Evolutionary conservation across 331 rosid species (phyloP), one percentile per base, ranked within the genome.

Genomic region (Cydonia oblonga): DNA sequence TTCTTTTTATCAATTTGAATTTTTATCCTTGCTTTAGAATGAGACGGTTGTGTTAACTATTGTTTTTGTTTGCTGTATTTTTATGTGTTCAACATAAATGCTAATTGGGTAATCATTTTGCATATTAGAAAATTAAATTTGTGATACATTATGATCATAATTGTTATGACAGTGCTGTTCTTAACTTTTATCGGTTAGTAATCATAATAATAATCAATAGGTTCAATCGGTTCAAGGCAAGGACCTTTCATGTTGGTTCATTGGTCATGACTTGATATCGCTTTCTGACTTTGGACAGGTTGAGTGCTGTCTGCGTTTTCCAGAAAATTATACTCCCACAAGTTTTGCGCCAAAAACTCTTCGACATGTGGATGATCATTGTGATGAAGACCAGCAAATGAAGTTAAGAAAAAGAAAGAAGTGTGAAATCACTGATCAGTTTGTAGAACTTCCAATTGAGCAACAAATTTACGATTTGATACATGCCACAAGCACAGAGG

Each of bases 381-480:
- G 61, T 80, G 81, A 65, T 58, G 77, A 85, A 75, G 89, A 86
- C 49, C 80, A 77, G 66, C 81, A 66, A 44, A 73, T 82, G 75
- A 86, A 81, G 76, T 81, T 79, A 23, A 87, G 84, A 73, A 88
- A 80, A 81, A 76, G 84, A 69, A 89, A 80, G 82, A 76, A 75
- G 76, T 72, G 75, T 75, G 84, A 85, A 77, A 71, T 82, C 80
- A 80, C 75, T 20, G 88, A 88, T 71, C 99, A 89, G 78, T 86
- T 88, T 57, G 89, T 90, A 52, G 99, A 95, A 75, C 96, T 95
- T 69, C 96, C 96, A 1, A 68, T 91, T 58, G 96, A 95, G 80
- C 87, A 83, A 76, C 96, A 89, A 82, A 87, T 95, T 64, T 85
- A 85, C 78, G 92, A 95, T 72, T 74, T 91, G 78, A 87, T 95